A percentile compares a stretch with the other conserved stretches of the same genome.
Conservation (phyloP, 176 grass and related monocot species). For the Elymus sibiricus region DNA sequence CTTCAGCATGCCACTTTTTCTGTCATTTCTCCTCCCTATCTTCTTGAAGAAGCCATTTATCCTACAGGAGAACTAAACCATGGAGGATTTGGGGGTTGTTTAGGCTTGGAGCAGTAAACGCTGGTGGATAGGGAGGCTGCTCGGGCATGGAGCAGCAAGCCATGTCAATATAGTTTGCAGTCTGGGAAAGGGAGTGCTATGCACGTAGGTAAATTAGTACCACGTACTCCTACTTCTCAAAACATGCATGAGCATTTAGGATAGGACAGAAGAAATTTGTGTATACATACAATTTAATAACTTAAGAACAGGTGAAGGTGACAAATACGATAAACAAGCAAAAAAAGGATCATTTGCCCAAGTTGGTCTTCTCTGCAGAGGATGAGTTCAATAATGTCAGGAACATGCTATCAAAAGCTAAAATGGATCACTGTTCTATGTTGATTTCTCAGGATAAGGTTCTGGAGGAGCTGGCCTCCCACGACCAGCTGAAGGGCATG, state of each 20-base stretch:
- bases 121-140: too few species aligned
- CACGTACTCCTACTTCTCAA: too few species aligned
- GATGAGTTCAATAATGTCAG: conserved; percentile 71
- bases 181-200: too few species aligned
- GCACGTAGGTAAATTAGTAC: too few species aligned
- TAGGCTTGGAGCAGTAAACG: too few species aligned
- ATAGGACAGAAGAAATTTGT: conserved; percentile 84
- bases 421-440: conserved; percentile 58
- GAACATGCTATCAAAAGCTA: conserved; percentile 59
- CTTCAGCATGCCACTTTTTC: too few species aligned
- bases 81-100: too few species aligned
- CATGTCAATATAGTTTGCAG: too few species aligned
- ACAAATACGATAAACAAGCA: conserved; percentile 83
- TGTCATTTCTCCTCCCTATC: too few species aligned
- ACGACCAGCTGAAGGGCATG: conserved; percentile 62
- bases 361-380: conserved; percentile 78
- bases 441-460: conserved; percentile 72
- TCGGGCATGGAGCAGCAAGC: too few species aligned
- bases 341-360: conserved; percentile 81
- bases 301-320: conserved; percentile 80
- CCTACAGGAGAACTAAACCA: too few species aligned
- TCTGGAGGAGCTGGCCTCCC: conserved; percentile 70
- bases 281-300: conserved; percentile 90
- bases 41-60: too few species aligned
- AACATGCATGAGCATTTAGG: conserved; percentile 80